Evolutionary conservation across 23 red algal species (phyloP).

Genomic region (Cyanidioschyzon merolae): DNA sequence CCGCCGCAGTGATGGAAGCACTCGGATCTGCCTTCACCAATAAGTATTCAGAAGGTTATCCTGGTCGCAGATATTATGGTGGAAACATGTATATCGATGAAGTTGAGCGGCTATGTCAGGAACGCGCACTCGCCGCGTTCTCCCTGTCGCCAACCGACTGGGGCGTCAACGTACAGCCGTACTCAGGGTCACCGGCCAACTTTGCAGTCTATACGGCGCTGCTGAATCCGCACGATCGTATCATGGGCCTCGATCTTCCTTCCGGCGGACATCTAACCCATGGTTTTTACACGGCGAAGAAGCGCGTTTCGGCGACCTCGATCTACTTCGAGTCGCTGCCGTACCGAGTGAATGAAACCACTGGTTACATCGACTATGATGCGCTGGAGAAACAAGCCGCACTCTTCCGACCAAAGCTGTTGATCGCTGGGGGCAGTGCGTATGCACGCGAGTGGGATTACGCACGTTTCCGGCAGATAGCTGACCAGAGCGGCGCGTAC

Average conservation of each 20-base stretch:
- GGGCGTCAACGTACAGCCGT: constrained; percentile 99
- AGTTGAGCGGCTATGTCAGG: constrained; percentile 80
- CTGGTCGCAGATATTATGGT: constrained; percentile 91
- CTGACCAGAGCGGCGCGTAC: constrained; percentile 62
- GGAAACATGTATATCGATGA: constrained; percentile 95
- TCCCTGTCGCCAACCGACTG: constrained; percentile 37
- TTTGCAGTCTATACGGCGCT: constrained; percentile 88
- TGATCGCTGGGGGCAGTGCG: constrained; percentile 85
- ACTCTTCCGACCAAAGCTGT: constrained; percentile 61
- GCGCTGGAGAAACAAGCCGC: constrained; percentile 55
- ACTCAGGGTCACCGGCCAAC: constrained; percentile 95
- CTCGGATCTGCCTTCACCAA: constrained; percentile 89
- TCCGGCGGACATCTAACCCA: constrained; percentile 94
- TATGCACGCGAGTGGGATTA: constrained; percentile 96
- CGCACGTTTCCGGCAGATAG: constrained; percentile 53
- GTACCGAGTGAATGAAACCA: constrained; percentile 68
- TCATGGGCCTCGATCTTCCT: constrained; percentile 97
- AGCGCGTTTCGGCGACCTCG: constrained; percentile 88
- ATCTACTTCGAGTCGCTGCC: constrained; percentile 99
- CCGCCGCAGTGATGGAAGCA: constrained; percentile 63
- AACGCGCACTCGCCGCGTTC: constrained; percentile 83
- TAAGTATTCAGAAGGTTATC: constrained; percentile 98
- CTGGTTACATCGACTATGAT: constrained; percentile 92
- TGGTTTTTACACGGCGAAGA: constrained; percentile 97
- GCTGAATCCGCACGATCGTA: constrained; percentile 90